Base-by-base conservation (phyloP, 2,329 filamentous ascomycete genomes). In the Chrysosporium queenslandicum region DNA sequence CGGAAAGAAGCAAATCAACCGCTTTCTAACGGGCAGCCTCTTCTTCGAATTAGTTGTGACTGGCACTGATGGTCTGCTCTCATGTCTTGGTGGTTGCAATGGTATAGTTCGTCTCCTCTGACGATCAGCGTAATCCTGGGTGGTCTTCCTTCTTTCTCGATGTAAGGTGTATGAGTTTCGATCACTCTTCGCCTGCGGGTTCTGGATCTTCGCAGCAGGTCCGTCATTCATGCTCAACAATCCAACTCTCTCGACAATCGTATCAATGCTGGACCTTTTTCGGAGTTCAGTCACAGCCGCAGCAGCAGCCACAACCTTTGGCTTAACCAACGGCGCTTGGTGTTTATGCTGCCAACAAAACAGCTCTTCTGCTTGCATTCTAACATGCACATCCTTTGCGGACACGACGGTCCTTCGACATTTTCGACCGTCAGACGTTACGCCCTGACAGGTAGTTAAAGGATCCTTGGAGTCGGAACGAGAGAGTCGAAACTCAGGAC, bases 331-430 rank as follows among this genome's bases (percentile, higher is more conserved):
- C 12, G 71, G 65, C 2, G 87, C 87, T 68, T 98, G 92, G 53
- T 92, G 87, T 65, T 87, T 90, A 72, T 98, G 92, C 67, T 96
- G 89, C 85, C 87, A 95, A 74, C 91, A 97, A 71, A 89, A 96
- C 46, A 83, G 78, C 57, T 56, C 67, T 39, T 59, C 61, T 34
- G 60, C n/a, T 65, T 54, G 57, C 59, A 25, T 59, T 57, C 41
- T 63, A 45, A 48, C 60, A 51, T 23, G 64, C 50, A 55, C 58
- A 50, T 52, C 42, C 20, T 41, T 47, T 3, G 78, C 74, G 34
- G 54, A 43, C 16, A 50, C 39, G 32, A 94, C 72, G 4, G 83
- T 74, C 48, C 88, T 80, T 58, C 91, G 81, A 71, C 92, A 98
- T 9, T 87, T 86, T 46, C 82, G 78, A n/a, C 92, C 92, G 59